These are phyloP conservation scores for Erythrobasidium hasegawianum DNA, from an alignment of 1,284 basidiomycete species.

Conservation along the genomic window DNA sequence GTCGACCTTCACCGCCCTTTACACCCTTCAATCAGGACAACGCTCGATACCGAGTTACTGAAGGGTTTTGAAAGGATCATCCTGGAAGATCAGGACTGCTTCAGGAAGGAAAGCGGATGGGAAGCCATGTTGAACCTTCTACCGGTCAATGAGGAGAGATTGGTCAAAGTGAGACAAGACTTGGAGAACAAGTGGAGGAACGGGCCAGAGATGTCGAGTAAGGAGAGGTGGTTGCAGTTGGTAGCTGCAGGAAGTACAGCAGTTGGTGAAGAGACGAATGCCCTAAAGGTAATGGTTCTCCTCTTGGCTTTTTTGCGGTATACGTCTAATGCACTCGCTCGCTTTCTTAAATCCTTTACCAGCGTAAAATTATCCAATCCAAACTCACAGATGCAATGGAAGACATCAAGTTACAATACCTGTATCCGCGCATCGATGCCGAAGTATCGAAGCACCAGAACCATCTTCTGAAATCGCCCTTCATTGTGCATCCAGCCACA, in stretches of 20 bases:
- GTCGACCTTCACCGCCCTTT: slow-evolving; percentile 64
- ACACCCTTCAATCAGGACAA: slow-evolving; percentile 68
- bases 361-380: slow-evolving; percentile 29
- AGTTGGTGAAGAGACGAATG: slow-evolving; percentile 42
- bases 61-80: slow-evolving; percentile 65
- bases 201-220: slow-evolving; percentile 58
- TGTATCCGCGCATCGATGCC: slow-evolving; percentile 94
- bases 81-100: slow-evolving; percentile 81
- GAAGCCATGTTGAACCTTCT: slow-evolving; percentile 70
- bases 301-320: too few species aligned
- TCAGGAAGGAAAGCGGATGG: slow-evolving; percentile 67
- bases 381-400: slow-evolving; percentile 59
- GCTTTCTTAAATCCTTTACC: too few species aligned
- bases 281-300: slow-evolving; percentile 3
- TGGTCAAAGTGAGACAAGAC: slow-evolving; percentile 26
- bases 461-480: slow-evolving; percentile 95
- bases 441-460: slow-evolving; percentile 97
- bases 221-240: slow-evolving; percentile 70
- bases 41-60: slow-evolving; percentile 53
- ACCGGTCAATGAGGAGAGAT: slow-evolving; percentile 55
- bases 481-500: slow-evolving; percentile 94
- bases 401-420: slow-evolving; percentile 89
- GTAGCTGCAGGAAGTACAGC: slow-evolving; percentile 44
- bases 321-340: too few species aligned
- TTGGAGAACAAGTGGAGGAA: slow-evolving; percentile 65